Percentiles rank a stretch among this genome's conserved stretches.
Conservation (phyloP, 2,329 filamentous ascomycete species). For the Fusarium oxysporum region DNA sequence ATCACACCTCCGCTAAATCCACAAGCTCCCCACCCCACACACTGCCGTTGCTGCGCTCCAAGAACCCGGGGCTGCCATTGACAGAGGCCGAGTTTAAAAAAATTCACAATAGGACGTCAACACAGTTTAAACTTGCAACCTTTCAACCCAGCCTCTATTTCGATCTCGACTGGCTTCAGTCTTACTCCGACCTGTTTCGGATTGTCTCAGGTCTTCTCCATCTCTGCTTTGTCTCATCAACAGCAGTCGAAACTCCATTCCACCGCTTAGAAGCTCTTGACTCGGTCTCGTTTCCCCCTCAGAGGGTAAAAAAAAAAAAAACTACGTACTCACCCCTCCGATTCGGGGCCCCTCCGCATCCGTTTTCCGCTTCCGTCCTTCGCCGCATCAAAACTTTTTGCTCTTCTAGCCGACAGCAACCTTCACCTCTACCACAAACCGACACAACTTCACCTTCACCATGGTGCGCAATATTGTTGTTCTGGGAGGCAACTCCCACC, state of each 20-base stretch:
- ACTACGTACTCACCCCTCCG: slow-evolving; percentile 40
- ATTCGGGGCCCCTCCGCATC: slow-evolving; percentile 45
- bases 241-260: slow-evolving; percentile 17
- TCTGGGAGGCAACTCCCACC: slow-evolving; percentile 93
- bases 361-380: slow-evolving; percentile 45
- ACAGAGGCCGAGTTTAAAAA: slow-evolving; percentile 23
- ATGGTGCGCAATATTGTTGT: slow-evolving; percentile 98
- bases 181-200: slow-evolving; percentile 30
- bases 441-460: slow-evolving; percentile 39
- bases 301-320: slow-evolving; percentile 12
- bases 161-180: slow-evolving; percentile 29
- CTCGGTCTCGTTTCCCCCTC: slow-evolving; percentile 20
- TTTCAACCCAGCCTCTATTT: slow-evolving; percentile 23
- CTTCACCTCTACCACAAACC: slow-evolving; percentile 21
- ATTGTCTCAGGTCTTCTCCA: slow-evolving; percentile 27
- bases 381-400: slow-evolving; percentile 45
- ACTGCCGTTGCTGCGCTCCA: slow-evolving; percentile 35
- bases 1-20: slow-evolving; percentile 36
- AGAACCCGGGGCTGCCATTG: slow-evolving; percentile 41
- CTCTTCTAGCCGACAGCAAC: slow-evolving; percentile 27
- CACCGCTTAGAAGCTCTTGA: slow-evolving; percentile 18
- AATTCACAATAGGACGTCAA: slow-evolving; percentile 23
- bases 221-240: slow-evolving; percentile 7
- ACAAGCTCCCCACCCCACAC: slow-evolving; percentile 31
- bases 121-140: slow-evolving; percentile 36